These are phyloP conservation scores for Sanghuangporus sanghuang DNA, from an alignment of 1,284 basidiomycete genomes.

Conservation along the genomic window DNA sequence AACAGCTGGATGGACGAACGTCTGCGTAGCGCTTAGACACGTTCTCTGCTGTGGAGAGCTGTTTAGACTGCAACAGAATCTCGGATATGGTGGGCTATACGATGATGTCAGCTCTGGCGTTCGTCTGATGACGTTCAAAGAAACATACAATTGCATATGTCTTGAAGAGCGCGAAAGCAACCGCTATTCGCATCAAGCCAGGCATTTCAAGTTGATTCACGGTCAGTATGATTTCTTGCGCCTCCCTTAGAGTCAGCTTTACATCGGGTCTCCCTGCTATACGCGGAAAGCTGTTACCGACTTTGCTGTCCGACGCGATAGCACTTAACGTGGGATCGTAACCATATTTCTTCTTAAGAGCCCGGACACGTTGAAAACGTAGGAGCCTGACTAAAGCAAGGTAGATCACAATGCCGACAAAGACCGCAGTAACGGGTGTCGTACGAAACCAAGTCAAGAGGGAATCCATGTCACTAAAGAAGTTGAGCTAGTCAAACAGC, in stretches of 20 bases:
- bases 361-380: conserved; percentile 5
- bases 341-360: conserved; percentile 7
- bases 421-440: neutral
- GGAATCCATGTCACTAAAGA: too few relatives aligned
- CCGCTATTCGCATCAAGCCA: conserved; percentile 30
- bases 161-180: conserved; percentile 44
- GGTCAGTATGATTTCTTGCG: conserved; percentile 36
- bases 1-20: conserved; percentile 22
- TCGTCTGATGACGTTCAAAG: neutral
- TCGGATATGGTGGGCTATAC: conserved; percentile 39
- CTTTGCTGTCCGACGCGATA: neutral
- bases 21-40: conserved; percentile 40
- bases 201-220: conserved; percentile 39
- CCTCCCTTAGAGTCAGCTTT: conserved; percentile 37
- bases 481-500: too few relatives aligned
- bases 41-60: conserved; percentile 31
- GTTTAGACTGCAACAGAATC: conserved; percentile 33
- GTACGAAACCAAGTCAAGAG: too few relatives aligned
- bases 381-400: conserved; percentile 3
- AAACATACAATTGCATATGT: conserved; percentile 42
- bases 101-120: neutral
- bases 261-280: conserved; percentile 10
- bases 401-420: neutral
- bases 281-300: neutral
- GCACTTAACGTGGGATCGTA: neutral